Evolutionary conservation across 2,329 filamentous ascomycete genomes (phyloP).

Genomic region (Nigrospora sphaerica): DNA sequence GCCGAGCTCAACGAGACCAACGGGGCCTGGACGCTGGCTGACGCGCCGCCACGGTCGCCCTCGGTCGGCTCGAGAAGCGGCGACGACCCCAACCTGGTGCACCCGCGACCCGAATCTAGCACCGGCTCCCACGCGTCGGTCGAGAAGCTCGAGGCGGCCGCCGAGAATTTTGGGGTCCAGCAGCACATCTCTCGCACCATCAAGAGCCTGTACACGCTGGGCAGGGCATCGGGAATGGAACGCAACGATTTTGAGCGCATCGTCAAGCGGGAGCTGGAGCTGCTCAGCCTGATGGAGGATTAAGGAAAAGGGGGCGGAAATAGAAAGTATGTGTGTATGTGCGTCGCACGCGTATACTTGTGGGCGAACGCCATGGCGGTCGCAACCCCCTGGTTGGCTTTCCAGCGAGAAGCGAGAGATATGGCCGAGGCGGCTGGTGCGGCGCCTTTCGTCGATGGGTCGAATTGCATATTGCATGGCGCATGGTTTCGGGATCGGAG

Average conservation of each 20-base stretch:
- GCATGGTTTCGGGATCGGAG: no score
- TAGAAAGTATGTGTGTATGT: not conserved
- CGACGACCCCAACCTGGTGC: conserved; percentile 30
- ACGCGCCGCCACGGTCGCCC: conserved; percentile 29
- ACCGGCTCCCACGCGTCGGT: conserved; percentile 53
- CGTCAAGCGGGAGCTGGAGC: conserved; percentile 64
- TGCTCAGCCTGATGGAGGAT: conserved; percentile 62
- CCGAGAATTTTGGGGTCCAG: conserved; percentile 59
- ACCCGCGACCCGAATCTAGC: conserved; percentile 50
- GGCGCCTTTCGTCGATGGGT: no score
- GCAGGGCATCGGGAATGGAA: conserved; percentile 64
- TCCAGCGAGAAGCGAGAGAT: no score
- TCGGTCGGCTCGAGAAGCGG: conserved; percentile 25
- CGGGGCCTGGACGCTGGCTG: conserved; percentile 36
- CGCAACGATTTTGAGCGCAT: conserved; percentile 68
- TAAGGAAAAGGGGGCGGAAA: conserved; percentile 5
- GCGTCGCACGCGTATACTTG: not conserved
- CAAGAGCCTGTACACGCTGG: conserved; percentile 68
- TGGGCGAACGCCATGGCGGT: no score
- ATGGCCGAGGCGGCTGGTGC: no score
- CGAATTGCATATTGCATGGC: no score
- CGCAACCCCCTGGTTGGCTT: no score
- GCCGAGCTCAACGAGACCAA: conserved; percentile 27
- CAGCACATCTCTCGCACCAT: conserved; percentile 73
- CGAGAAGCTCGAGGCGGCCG: conserved; percentile 52